Evolutionary conservation across 768 basidiomycete species (phyloP).

Genomic region (Rhodotorula diobovata): DNA sequence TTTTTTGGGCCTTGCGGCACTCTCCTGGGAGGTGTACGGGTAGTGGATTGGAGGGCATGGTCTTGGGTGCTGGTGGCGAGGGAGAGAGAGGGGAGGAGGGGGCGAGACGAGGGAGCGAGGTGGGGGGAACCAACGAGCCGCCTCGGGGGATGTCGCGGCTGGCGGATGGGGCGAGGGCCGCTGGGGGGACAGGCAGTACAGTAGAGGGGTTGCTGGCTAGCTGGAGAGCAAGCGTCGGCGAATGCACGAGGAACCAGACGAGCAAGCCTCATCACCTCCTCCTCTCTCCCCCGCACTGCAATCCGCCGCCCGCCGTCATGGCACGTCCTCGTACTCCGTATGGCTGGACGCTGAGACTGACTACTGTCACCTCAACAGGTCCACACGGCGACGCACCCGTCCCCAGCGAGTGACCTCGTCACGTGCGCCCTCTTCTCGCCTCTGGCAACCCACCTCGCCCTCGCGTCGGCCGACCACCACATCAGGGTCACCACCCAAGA

Average conservation of each 20-base stretch:
- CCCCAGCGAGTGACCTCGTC: slow-evolving; percentile 32
- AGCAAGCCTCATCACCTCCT: too few relatives aligned
- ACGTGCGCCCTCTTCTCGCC: slow-evolving; percentile 39
- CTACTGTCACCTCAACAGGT: too few relatives aligned
- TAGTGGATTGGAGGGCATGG: slow-evolving; percentile 24
- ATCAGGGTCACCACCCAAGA: slow-evolving; percentile 28
- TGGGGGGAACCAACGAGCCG: neutral
- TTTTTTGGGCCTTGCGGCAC: slow-evolving; percentile 27
- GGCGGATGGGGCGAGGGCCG: too few relatives aligned
- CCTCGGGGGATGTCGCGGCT: too few relatives aligned
- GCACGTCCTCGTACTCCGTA: neutral
- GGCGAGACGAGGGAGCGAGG: neutral
- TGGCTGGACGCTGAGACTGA: too few relatives aligned
- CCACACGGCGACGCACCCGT: neutral
- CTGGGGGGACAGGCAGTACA: too few relatives aligned
- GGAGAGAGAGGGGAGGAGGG: neutral
- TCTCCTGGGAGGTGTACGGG: slow-evolving; percentile 27
- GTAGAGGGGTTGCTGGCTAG: too few relatives aligned
- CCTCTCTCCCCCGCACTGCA: too few relatives aligned
- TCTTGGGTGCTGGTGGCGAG: neutral
- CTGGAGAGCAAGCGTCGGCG: too few relatives aligned
- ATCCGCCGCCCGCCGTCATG: neutral
- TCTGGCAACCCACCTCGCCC: slow-evolving; percentile 36
- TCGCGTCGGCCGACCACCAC: slow-evolving; percentile 39
- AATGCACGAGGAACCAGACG: too few relatives aligned